Conservation (phyloP, 2,329 filamentous ascomycete species). For the Exserohilum rostratum region DNA sequence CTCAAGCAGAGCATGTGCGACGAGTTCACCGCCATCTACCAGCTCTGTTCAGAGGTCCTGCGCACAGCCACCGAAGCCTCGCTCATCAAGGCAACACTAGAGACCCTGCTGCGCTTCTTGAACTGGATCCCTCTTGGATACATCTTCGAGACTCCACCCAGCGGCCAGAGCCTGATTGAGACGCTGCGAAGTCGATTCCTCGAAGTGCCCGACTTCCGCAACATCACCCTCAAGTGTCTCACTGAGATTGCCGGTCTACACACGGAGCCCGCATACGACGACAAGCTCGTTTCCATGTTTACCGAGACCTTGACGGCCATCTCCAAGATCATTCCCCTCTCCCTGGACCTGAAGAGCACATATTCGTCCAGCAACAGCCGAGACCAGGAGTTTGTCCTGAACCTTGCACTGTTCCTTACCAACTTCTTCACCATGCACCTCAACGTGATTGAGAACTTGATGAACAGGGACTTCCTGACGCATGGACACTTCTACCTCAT, state of each 20-base stretch:
- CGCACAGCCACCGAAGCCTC: conserved; percentile 86
- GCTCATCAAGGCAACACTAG: conserved; percentile 93
- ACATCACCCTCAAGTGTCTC: conserved; percentile 93
- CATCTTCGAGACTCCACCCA: conserved; percentile 88
- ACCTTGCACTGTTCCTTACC: conserved; percentile 91
- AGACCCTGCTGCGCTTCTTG: conserved; percentile 93
- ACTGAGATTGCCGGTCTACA: conserved; percentile 96
- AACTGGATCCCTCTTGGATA: conserved; percentile 99
- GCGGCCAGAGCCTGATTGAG: conserved; percentile 74
- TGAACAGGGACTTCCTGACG: conserved; percentile 91
- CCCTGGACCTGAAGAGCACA: conserved; percentile 86
- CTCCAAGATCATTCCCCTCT: conserved; percentile 88
- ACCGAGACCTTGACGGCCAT: conserved; percentile 94
- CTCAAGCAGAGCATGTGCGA: conserved; percentile 98
- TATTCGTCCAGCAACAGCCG: conserved; percentile 89
- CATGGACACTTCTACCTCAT: conserved; percentile 99
- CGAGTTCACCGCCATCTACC: conserved; percentile 98
- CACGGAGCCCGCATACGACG: conserved; percentile 85
- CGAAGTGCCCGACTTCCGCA: conserved; percentile 92
- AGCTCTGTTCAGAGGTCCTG: conserved; percentile 94
- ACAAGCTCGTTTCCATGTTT: conserved; percentile 98
- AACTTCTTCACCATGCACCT: conserved; percentile 97
- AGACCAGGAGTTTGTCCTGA: conserved; percentile 98
- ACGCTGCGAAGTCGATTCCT: conserved; percentile 91
- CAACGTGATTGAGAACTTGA: conserved; percentile 91